These are phyloP conservation scores for Mycena haematopus DNA, from an alignment of 768 basidiomycete genomes.

Conservation along the genomic window DNA sequence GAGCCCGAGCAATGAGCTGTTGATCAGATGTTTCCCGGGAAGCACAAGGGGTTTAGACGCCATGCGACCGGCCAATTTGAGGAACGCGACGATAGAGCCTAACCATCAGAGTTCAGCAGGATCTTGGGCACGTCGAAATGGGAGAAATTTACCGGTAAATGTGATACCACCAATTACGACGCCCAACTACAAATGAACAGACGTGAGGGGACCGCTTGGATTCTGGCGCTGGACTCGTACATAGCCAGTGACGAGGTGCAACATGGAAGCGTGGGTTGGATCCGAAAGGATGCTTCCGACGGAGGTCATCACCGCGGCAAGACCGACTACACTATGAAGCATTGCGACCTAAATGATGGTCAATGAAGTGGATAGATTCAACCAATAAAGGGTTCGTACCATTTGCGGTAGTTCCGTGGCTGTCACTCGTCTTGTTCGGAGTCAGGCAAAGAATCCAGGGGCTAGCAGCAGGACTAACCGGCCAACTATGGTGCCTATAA, in stretches of 20 bases:
- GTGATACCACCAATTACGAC: slow-evolving; percentile 70
- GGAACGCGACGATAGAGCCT: slow-evolving; percentile 84
- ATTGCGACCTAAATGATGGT: slow-evolving; percentile 54
- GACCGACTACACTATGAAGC: slow-evolving; percentile 87
- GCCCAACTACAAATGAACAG: slow-evolving; percentile 19
- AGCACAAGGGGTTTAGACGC: slow-evolving; percentile 73
- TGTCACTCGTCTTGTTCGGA: slow-evolving; percentile 65
- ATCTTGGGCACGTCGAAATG: not conserved
- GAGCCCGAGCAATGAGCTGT: slow-evolving; percentile 70
- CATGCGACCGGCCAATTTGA: slow-evolving; percentile 87
- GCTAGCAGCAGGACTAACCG: slow-evolving; percentile 12
- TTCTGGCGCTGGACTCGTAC: slow-evolving; percentile 66
- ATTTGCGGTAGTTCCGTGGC: slow-evolving; percentile 90
- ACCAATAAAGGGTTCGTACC: slow-evolving; percentile 43
- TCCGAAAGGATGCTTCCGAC: slow-evolving; percentile 83
- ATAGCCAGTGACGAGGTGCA: slow-evolving; percentile 87
- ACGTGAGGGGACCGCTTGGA: not conserved
- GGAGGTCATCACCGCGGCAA: slow-evolving; percentile 87
- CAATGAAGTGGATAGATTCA: not conserved
- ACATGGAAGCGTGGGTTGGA: slow-evolving; percentile 65
- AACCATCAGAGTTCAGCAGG: not conserved
- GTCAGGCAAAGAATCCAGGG: not conserved
- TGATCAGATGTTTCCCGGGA: slow-evolving; percentile 81
- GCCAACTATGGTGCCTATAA: slow-evolving; percentile 75
- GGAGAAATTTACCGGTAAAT: slow-evolving; percentile 60